A percentile compares a stretch with the other conserved stretches of the same genome.
These are phyloP conservation scores for Nephelium lappaceum DNA, from an alignment of 345 rosid genomes.

Conservation along the genomic window DNA sequence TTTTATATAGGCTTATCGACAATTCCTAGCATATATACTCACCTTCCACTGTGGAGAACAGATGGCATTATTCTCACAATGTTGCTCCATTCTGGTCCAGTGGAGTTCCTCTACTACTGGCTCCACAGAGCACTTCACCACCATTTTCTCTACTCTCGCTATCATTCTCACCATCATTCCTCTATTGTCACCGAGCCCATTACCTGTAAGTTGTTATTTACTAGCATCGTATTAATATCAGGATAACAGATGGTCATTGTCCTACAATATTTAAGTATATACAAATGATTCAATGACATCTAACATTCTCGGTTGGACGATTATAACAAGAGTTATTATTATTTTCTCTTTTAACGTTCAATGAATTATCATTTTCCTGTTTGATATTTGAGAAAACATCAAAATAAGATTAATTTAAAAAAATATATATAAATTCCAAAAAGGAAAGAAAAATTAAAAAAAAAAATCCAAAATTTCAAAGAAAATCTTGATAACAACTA, in stretches of 20 bases:
- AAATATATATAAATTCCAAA: too few species aligned
- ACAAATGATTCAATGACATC: background rate
- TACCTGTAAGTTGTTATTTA: constrained; percentile 33
- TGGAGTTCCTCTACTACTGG: constrained; percentile 64
- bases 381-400: too few species aligned
- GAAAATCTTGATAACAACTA: too few species aligned
- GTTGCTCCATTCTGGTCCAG: constrained; percentile 46
- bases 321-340: too few species aligned
- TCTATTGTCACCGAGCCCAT: constrained; percentile 60
- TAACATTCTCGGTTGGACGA: background rate
- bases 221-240: too few species aligned
- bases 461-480: too few species aligned
- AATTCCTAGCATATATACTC: constrained; percentile 27
- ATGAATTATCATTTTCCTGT: too few species aligned
- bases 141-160: constrained; percentile 57
- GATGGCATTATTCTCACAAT: constrained; percentile 42
- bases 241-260: too few species aligned
- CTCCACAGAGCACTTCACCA: constrained; percentile 59
- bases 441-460: too few species aligned
- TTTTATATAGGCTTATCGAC: constrained; percentile 22
- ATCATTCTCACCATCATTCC: constrained; percentile 67
- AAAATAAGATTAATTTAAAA: too few species aligned
- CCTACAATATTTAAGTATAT: too few species aligned
- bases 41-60: constrained; percentile 44
- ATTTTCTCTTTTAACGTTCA: too few species aligned